Conservation (phyloP, 2,329 filamentous ascomycete genomes). For the Talaromyces sp. region DNA sequence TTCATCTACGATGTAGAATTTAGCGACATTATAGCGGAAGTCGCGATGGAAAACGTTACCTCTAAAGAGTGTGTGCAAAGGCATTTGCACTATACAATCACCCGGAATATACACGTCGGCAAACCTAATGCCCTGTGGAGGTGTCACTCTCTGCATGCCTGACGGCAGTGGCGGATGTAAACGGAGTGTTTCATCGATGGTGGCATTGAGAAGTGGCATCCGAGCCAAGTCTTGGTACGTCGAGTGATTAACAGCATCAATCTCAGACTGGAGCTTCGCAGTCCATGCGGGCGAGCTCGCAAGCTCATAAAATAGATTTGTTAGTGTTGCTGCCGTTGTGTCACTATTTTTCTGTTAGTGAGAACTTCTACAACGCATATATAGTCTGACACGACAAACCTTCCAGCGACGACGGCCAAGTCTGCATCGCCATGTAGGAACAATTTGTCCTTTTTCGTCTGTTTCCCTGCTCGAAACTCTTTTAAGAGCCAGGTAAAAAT, state of each 20-base stretch:
- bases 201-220: constrained; percentile 15
- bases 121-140: constrained; percentile 16
- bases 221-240: constrained; percentile 15
- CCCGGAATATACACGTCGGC: constrained; percentile 14
- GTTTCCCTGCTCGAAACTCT: background rate
- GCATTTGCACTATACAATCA: constrained; percentile 13
- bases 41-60: constrained; percentile 8
- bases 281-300: constrained; percentile 15
- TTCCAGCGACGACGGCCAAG: constrained; percentile 22
- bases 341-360: constrained; percentile 16
- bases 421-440: constrained; percentile 16
- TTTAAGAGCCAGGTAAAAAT: constrained; percentile 10
- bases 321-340: constrained; percentile 13
- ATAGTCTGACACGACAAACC: constrained; percentile 9
- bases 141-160: constrained; percentile 27
- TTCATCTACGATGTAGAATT: background rate
- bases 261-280: constrained; percentile 13
- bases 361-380: constrained; percentile 10
- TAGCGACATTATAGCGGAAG: background rate
- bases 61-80: constrained; percentile 16
- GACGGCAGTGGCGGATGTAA: constrained; percentile 14
- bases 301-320: constrained; percentile 12
- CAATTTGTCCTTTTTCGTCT: constrained; percentile 7
- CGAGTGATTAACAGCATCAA: constrained; percentile 14
- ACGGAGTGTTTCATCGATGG: constrained; percentile 18